Evolutionary conservation across 257 asterid species (phyloP).

Genomic region (Cruciata laevipes): DNA sequence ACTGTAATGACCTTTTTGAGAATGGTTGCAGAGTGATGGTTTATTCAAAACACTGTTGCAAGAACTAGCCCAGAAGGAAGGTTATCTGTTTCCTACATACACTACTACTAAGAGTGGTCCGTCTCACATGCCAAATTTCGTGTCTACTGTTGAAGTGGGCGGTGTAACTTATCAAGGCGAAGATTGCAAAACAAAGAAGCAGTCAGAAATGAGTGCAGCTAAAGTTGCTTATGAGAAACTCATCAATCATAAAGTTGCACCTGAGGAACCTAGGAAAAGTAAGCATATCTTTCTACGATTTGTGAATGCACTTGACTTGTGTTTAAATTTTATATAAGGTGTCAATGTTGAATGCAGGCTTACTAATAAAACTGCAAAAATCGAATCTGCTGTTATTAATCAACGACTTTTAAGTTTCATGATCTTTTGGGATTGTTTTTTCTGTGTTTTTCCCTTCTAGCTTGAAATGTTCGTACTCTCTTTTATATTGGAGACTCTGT

Average conservation of each 20-base stretch:
- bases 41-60: constrained; percentile 61
- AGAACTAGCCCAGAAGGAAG: constrained; percentile 53
- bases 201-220: constrained; percentile 82
- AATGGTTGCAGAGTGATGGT: constrained; percentile 48
- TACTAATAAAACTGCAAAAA: neutral
- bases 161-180: constrained; percentile 37
- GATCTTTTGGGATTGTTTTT: neutral
- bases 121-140: constrained; percentile 46
- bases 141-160: constrained; percentile 51
- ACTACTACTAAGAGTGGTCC: constrained; percentile 34
- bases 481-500: neutral
- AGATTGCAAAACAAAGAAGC: constrained; percentile 65
- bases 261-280: constrained; percentile 36
- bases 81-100: constrained; percentile 44
- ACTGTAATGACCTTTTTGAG: neutral
- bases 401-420: neutral
- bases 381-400: neutral
- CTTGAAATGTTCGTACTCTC: neutral
- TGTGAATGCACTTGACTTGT: neutral
- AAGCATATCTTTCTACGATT: constrained; percentile 21
- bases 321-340: neutral
- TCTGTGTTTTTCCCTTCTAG: neutral
- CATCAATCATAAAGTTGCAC: constrained; percentile 36
- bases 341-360: neutral
- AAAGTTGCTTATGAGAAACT: constrained; percentile 53